Base-by-base conservation (phyloP, 75 land plant genomes). In the Picea sitchensis region DNA sequence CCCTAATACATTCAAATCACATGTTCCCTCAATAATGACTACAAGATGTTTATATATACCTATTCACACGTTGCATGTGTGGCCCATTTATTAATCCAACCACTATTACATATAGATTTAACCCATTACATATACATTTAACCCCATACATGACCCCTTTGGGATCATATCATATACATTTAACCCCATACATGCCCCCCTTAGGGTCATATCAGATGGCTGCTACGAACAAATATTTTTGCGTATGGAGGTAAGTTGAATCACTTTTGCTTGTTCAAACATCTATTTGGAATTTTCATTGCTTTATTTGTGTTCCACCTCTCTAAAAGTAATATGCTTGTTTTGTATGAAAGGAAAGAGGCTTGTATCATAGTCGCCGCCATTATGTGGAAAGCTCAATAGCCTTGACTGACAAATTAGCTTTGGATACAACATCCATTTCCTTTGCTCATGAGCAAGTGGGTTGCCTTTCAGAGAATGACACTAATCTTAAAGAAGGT, bases 221-320 rank as follows among this genome's bases (percentile, higher is more conserved):
- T n/a, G 87, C 87, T 59, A 79, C 84, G 32, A 77, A 47, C 61
- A 82, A 62, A 72, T 80, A 32, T 63, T 86, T 21, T 8, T 23
- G 5, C 21, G 21, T 21, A 44, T 73, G 58, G 75, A 73, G 58
- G 75, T 73, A 23, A 20, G n/a, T 30, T n/a, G 7, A 20, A 73
- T n/a, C 41, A 3, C 34, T 20, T 44, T 15, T 20, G 17, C 5
- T 51, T 2, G 36, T 51, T 14, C 18, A 0, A 14, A 14, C 4
- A 20, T 21, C 21, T 32, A 11, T 47, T 13, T 21, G 9, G n/a
- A 14, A 73, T 38, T 54, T 54, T 14, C 9, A 51, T 23, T 20
- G 6, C n/a, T 36, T 20, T 31, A 18, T 20, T 54, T 47, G 23
- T 32, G 2, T 47, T 9, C 11, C 31, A 47, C 1, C n/a, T 51